phyloP scores from a whole-genome alignment of 2,329 filamentous ascomycete genomes.

The Colletotrichum costaricense region DNA sequence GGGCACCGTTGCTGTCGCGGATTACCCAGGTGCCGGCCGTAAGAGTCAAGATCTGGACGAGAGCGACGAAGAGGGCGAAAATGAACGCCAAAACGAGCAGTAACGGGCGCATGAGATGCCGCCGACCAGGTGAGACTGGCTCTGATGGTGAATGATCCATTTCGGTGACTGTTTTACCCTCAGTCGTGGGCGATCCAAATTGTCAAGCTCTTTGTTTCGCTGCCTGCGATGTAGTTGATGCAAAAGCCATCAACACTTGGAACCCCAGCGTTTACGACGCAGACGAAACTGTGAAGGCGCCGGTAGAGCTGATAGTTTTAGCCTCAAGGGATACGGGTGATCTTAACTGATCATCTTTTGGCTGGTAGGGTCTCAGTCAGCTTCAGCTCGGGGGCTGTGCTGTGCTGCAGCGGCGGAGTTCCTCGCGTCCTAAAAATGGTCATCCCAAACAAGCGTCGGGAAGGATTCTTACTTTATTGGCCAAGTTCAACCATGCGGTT shows the following conservation, averaged over 20 bases:
- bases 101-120: background rate
- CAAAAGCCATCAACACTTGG: background rate
- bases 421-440: constrained; percentile 10
- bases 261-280: background rate
- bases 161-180: background rate
- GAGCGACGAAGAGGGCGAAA: background rate
- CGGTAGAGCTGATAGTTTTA: background rate
- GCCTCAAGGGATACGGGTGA: background rate
- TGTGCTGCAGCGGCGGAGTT: background rate
- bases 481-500: background rate
- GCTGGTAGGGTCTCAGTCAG: background rate
- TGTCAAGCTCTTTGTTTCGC: background rate
- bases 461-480: background rate
- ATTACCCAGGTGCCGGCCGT: constrained; percentile 24
- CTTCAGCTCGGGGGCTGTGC: background rate
- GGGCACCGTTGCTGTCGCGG: background rate
- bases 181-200: too few relatives aligned
- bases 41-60: constrained; percentile 18
- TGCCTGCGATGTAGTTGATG: background rate
- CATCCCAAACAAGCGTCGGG: background rate
- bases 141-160: background rate
- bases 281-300: too few relatives aligned
- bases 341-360: background rate
- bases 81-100: constrained; percentile 5
- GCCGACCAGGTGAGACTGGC: background rate